Percentiles rank a stretch among this genome's conserved stretches.
These are phyloP conservation scores for Globisporangium solare DNA, from an alignment of 352 stramenopile species.

Conservation along the genomic window DNA sequence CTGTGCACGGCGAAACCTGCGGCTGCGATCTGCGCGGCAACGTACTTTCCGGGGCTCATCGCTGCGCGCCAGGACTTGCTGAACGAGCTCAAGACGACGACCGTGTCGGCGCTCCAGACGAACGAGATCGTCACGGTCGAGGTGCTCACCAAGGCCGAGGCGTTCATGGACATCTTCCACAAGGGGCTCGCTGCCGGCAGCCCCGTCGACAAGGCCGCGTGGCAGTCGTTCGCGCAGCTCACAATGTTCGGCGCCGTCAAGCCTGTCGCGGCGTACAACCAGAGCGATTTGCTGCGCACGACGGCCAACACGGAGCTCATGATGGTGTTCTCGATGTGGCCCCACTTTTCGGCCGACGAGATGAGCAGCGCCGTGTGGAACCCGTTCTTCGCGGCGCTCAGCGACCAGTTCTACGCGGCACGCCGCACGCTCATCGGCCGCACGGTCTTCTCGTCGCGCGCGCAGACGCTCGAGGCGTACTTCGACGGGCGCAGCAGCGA, in stretches of 20 bases:
- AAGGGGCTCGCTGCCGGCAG: too few species aligned
- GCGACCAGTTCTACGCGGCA: neutral
- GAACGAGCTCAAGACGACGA: neutral
- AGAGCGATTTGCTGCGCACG: neutral
- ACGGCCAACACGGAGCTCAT: neutral
- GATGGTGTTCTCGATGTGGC: neutral
- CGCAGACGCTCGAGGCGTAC: conserved; percentile 1
- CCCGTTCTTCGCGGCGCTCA: neutral
- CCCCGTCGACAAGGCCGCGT: neutral
- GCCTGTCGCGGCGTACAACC: neutral
- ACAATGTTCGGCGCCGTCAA: neutral
- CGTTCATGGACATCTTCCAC: too few species aligned
- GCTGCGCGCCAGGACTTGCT: neutral
- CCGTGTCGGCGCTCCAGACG: neutral
- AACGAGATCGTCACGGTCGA: neutral
- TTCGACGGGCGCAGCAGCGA: neutral
- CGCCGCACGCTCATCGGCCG: neutral
- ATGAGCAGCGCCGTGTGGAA: neutral
- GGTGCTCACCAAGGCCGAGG: neutral
- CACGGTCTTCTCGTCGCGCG: neutral
- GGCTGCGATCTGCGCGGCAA: neutral
- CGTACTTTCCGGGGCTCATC: neutral
- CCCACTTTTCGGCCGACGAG: neutral
- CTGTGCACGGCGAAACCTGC: neutral
- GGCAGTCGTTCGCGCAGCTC: neutral